Evolutionary conservation across 148 eudicot species (phyloP).

Genomic region (Gaultheria prostrata): DNA sequence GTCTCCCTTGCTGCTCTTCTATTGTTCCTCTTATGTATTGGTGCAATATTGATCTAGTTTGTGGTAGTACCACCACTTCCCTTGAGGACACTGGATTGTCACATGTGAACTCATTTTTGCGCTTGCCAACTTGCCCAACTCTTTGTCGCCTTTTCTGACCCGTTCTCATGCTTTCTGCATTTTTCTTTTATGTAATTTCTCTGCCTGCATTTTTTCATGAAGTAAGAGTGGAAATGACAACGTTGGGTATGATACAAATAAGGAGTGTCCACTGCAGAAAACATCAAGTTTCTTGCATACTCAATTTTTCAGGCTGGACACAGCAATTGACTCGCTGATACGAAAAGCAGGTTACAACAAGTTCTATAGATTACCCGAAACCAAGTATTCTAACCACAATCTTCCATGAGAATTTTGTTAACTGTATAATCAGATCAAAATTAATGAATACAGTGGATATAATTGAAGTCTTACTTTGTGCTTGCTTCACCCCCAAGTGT

Average conservation of each 20-base stretch:
- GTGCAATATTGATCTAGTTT: not conserved
- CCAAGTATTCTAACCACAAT: too few species aligned
- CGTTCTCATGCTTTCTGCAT: not conserved
- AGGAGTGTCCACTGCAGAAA: too few species aligned
- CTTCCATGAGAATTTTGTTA: too few species aligned
- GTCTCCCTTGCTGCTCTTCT: not conserved
- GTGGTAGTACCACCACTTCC: not conserved
- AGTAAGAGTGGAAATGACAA: not conserved
- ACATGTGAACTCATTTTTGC: not conserved
- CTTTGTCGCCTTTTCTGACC: not conserved
- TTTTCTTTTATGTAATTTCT: not conserved
- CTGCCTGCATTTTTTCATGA: not conserved
- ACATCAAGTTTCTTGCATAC: not conserved
- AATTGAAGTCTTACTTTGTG: too few species aligned
- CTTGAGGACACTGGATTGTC: not conserved
- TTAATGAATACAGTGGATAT: too few species aligned
- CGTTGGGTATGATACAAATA: not conserved
- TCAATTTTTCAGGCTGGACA: conserved; percentile 69
- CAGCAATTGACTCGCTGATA: conserved; percentile 80
- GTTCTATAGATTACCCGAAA: too few species aligned
- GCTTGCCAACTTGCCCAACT: not conserved
- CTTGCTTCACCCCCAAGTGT: too few species aligned
- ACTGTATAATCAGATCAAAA: too few species aligned
- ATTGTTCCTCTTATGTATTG: not conserved
- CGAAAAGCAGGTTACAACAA: conserved; percentile 80